Percentiles rank a stretch among this genome's conserved stretches.
Evolutionary conservation across 495 filamentous ascomycete genomes (phyloP).

Genomic region (Aeminium ludgeri): DNA sequence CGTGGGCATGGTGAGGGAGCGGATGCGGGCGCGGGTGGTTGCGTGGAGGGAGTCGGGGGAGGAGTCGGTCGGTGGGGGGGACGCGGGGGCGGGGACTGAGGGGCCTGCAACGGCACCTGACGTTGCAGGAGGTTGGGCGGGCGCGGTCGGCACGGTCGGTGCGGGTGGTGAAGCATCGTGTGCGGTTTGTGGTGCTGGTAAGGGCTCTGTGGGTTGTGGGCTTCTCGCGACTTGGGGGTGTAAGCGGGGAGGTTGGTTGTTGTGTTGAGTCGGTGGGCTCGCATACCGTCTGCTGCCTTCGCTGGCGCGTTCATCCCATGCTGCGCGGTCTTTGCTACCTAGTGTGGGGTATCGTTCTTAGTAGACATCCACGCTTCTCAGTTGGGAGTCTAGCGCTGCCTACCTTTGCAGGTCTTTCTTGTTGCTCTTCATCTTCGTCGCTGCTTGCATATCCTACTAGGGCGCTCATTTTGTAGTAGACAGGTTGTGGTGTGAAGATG

Average conservation of each 20-base stretch:
- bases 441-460: slow-evolving; percentile 63
- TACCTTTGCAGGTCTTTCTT: slow-evolving; percentile 17
- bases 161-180: too few relatives aligned
- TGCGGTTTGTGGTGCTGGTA: not conserved
- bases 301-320: too few relatives aligned
- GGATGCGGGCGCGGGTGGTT: slow-evolving; percentile 45
- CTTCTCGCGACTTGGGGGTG: too few relatives aligned
- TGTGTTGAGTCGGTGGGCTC: too few relatives aligned
- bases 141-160: too few relatives aligned
- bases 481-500: too few relatives aligned
- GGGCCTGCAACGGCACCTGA: slow-evolving; percentile 19
- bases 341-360: slow-evolving; percentile 10
- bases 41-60: slow-evolving; percentile 54
- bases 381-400: not conserved
- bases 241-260: too few relatives aligned
- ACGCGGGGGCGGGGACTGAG: slow-evolving; percentile 32
- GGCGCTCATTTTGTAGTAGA: slow-evolving; percentile 36
- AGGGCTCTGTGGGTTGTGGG: not conserved
- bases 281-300: too few relatives aligned
- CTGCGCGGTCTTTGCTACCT: slow-evolving; percentile 7
- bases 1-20: slow-evolving; percentile 71
- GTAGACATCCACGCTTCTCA: slow-evolving; percentile 16
- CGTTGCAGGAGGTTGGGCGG: not conserved
- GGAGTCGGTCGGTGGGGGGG: slow-evolving; percentile 17
- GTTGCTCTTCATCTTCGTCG: slow-evolving; percentile 43